Evolutionary conservation across 2,329 filamentous ascomycete genomes (phyloP).

Genomic region (Myriosclerotinia scirpicola): DNA sequence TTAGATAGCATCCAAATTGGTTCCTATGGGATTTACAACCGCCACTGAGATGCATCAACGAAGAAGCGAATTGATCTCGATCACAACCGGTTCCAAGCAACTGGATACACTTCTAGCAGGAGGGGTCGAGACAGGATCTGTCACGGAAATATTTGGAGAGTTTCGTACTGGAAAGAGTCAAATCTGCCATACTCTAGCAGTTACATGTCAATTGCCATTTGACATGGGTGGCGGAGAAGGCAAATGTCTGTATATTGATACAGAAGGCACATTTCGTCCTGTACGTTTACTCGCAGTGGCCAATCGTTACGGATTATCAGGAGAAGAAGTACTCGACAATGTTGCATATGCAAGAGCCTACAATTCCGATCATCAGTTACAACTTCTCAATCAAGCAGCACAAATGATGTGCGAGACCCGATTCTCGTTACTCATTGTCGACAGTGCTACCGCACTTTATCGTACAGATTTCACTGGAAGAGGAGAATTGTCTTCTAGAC

Average conservation of each 20-base stretch:
- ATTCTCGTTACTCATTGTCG: conserved; percentile 92
- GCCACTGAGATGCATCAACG: conserved; percentile 98
- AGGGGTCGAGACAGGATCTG: conserved; percentile 93
- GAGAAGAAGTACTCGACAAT: conserved; percentile 97
- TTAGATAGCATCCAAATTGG: conserved; percentile 78
- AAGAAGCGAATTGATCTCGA: conserved; percentile 94
- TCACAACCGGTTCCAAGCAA: conserved; percentile 97
- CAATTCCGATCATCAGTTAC: conserved; percentile 96
- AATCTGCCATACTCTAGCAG: conserved; percentile 96
- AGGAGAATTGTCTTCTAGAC: conserved; percentile 90
- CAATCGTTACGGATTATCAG: conserved; percentile 89
- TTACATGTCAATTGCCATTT: conserved; percentile 95
- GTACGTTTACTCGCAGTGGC: conserved; percentile 89
- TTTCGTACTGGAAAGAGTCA: conserved; percentile 98
- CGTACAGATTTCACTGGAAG: conserved; percentile 96
- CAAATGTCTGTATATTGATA: conserved; percentile 98
- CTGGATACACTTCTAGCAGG: conserved; percentile 92
- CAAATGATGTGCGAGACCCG: conserved; percentile 99
- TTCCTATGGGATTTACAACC: conserved; percentile 98
- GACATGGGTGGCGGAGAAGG: conserved; percentile 99
- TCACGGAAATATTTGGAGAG: conserved; percentile 97
- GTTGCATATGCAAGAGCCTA: conserved; percentile 97
- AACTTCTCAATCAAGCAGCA: conserved; percentile 89
- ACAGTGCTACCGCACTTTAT: conserved; percentile 93
- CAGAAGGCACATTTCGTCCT: conserved; percentile 93